Conservation (phyloP, 176 grass and related monocot species). For the Rhynchospora pubera region DNA sequence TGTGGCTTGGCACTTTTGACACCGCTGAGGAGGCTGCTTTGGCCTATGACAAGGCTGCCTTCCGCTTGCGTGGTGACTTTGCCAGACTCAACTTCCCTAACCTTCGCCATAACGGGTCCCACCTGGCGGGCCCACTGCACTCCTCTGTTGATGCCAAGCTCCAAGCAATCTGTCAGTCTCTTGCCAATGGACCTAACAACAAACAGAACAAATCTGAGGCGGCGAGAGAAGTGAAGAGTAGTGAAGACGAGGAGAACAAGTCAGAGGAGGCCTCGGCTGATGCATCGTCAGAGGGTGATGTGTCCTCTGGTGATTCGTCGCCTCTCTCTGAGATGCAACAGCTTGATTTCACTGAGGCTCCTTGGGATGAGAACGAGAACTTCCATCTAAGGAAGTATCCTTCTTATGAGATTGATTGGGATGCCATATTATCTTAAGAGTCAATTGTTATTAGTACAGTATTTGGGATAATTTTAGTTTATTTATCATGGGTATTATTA, state of each 20-base stretch:
- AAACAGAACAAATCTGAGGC: neutral
- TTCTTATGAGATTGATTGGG: conserved; percentile 99
- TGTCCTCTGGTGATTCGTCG: conserved; percentile 45
- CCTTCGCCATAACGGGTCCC: conserved; percentile 52
- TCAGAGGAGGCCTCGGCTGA: conserved; percentile 32
- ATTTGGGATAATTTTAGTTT: neutral
- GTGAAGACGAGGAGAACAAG: neutral
- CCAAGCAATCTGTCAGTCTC: conserved; percentile 67
- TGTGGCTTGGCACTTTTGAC: conserved; percentile 99
- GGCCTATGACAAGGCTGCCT: conserved; percentile 98
- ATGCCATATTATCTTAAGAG: conserved; percentile 61
- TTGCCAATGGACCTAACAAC: conserved; percentile 15
- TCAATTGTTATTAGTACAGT: neutral
- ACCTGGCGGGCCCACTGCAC: conserved; percentile 62
- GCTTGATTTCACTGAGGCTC: conserved; percentile 90
- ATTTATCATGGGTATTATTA: conserved; percentile 8
- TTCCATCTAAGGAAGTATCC: conserved; percentile 83
- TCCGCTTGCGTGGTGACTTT: conserved; percentile 84
- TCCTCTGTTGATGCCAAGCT: conserved; percentile 95
- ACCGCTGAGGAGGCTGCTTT: conserved; percentile 88
- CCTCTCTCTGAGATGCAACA: conserved; percentile 75
- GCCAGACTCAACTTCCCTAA: conserved; percentile 87
- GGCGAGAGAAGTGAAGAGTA: neutral
- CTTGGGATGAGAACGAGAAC: conserved; percentile 86
- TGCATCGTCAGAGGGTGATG: conserved; percentile 48